A percentile compares a stretch with the other conserved stretches of the same genome.
phyloP scores from a whole-genome alignment of 2,329 filamentous ascomycete genomes.

The Pleomassaria siparia region DNA sequence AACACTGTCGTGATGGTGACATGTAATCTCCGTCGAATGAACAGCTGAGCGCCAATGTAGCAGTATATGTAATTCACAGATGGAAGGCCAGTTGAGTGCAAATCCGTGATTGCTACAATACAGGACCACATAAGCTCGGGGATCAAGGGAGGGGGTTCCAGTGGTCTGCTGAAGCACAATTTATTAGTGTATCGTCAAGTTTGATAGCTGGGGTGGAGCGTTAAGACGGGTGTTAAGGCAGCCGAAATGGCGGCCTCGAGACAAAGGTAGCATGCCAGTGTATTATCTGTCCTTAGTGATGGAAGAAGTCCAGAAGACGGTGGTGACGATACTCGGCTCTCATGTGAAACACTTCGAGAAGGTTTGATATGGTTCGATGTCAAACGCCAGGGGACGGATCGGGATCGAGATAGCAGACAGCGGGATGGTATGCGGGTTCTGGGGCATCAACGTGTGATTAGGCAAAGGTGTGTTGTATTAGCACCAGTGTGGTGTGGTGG shows the following conservation, averaged over 20 bases:
- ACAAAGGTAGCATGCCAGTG: constrained; percentile 12
- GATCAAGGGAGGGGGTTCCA: too few relatives aligned
- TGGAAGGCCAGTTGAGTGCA: neutral
- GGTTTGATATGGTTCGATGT: constrained; percentile 19
- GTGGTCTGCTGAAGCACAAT: neutral
- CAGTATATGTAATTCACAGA: neutral
- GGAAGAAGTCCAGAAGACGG: constrained; percentile 2
- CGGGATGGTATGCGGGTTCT: constrained; percentile 6
- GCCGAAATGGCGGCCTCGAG: constrained; percentile 12
- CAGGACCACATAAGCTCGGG: neutral
- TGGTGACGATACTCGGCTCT: constrained; percentile 3
- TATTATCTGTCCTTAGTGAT: constrained; percentile 10
- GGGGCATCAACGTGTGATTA: constrained; percentile 7
- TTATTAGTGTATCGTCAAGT: constrained; percentile 6
- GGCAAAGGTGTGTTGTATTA: neutral
- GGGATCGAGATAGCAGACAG: neutral
- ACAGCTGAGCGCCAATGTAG: neutral
- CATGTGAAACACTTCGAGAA: constrained; percentile 28
- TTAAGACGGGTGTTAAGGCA: constrained; percentile 16
- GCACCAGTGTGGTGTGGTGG: constrained; percentile 7
- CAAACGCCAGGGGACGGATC: constrained; percentile 9
- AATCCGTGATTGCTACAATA: neutral
- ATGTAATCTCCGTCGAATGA: neutral
- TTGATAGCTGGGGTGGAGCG: constrained; percentile 16
- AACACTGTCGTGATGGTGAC: neutral